Conservation (phyloP, 208 protist species). For the Acanthamoeba sp. region DNA sequence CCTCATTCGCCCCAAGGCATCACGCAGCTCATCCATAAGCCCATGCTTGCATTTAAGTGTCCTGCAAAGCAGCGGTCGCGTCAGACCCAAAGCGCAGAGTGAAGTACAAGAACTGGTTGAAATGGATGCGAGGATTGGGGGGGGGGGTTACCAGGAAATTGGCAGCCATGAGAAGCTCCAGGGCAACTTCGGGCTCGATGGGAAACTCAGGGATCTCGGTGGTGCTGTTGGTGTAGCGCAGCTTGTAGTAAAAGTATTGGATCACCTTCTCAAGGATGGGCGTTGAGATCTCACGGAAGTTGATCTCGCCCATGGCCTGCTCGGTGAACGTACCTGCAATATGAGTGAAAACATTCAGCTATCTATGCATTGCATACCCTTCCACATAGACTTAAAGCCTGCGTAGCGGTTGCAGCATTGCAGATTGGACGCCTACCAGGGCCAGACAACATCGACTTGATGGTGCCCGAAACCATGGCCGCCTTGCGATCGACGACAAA, state of each 20-base stretch:
- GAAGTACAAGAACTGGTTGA: background rate
- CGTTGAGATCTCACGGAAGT: slow-evolving; percentile 89
- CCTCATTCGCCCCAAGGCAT: background rate
- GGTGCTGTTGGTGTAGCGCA: slow-evolving; percentile 87
- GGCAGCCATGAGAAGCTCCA: slow-evolving; percentile 90
- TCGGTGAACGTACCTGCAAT: slow-evolving; percentile 85
- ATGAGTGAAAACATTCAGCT: background rate
- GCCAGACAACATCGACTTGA: slow-evolving; percentile 90
- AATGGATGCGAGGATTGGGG: background rate
- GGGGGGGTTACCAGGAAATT: slow-evolving; percentile 83
- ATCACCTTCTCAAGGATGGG: slow-evolving; percentile 88
- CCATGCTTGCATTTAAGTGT: background rate
- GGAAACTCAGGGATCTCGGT: slow-evolving; percentile 88
- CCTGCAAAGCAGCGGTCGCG: background rate
- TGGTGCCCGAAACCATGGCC: slow-evolving; percentile 90
- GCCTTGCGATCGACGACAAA: slow-evolving; percentile 88
- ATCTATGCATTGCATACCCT: too few species aligned
- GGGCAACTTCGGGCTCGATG: slow-evolving; percentile 87
- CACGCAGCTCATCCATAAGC: background rate
- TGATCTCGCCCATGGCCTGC: slow-evolving; percentile 81
- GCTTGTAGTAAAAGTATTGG: slow-evolving; percentile 92
- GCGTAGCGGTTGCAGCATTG: too few species aligned
- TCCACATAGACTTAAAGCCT: slow-evolving; percentile 28
- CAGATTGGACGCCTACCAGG: slow-evolving; percentile 71
- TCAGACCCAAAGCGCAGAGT: background rate